phyloP scores from a whole-genome alignment of 371 early-diverging fungal genomes.

The Blyttiomyces sp. region DNA sequence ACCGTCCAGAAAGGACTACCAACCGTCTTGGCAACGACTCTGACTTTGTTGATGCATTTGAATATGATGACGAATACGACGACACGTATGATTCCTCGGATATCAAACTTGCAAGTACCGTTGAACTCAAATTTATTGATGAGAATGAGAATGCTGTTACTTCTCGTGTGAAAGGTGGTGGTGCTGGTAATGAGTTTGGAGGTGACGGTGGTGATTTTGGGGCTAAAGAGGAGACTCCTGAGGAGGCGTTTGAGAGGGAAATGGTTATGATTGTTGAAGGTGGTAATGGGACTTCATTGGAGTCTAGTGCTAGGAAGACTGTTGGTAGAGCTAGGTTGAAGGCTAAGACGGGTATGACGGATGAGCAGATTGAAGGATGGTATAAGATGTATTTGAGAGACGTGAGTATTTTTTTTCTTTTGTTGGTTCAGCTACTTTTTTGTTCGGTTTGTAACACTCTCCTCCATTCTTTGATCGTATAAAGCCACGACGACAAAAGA shows the following conservation, averaged over 20 bases:
- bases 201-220: background rate
- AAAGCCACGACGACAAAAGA: constrained; percentile 63
- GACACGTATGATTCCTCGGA: constrained; percentile 84
- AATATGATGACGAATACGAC: constrained; percentile 63
- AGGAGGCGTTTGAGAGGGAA: constrained; percentile 5
- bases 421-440: background rate
- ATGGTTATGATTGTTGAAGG: constrained; percentile 2
- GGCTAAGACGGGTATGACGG: constrained; percentile 67
- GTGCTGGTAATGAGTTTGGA: background rate
- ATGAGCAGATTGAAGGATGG: constrained; percentile 95
- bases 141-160: constrained; percentile 43
- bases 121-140: constrained; percentile 54
- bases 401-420: constrained; percentile 51
- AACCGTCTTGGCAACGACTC: background rate
- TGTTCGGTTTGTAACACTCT: background rate
- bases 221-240: no score
- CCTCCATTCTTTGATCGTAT: no score
- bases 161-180: no score
- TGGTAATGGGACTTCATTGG: constrained; percentile 36
- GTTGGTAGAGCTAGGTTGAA: constrained; percentile 58
- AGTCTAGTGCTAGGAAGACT: constrained; percentile 59
- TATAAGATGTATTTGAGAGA: constrained; percentile 77
- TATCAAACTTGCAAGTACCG: constrained; percentile 53
- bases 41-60: constrained; percentile 1
- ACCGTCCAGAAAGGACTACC: no score